Percentiles rank a stretch among this genome's conserved stretches.
phyloP scores from a whole-genome alignment of 2,329 filamentous ascomycete genomes.

The Fusarium incarnatum region DNA sequence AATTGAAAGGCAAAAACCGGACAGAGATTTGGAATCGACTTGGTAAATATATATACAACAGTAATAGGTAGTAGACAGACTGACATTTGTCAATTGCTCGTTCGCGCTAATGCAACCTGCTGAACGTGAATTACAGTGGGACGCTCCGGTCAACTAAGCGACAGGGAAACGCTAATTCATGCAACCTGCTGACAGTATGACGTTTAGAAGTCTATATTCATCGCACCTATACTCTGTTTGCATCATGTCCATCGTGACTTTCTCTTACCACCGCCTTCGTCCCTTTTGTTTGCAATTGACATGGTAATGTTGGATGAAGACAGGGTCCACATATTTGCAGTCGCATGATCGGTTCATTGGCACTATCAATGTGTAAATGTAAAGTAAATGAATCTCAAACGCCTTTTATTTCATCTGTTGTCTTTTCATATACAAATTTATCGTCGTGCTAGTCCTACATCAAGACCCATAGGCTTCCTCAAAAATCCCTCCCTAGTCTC shows the following conservation, averaged over 20 bases:
- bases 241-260: too few relatives aligned
- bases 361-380: too few relatives aligned
- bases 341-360: too few relatives aligned
- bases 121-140: fast-evolving
- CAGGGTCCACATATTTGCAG: too few relatives aligned
- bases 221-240: too few relatives aligned
- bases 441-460: conserved; percentile 49
- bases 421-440: background rate
- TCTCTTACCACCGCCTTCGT: too few relatives aligned
- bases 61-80: fast-evolving
- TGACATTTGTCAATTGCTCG: fast-evolving
- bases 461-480: conserved; percentile 78
- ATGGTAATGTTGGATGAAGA: fast-evolving
- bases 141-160: fast-evolving
- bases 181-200: background rate
- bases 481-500: conserved; percentile 84
- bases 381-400: background rate
- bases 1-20: too few relatives aligned
- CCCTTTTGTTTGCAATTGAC: fast-evolving
- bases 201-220: background rate
- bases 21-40: background rate
- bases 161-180: fast-evolving
- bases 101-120: background rate
- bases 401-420: background rate
- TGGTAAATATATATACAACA: background rate